Conservation (phyloP, 345 rosid genomes). For the Aurinia saxatilis region DNA sequence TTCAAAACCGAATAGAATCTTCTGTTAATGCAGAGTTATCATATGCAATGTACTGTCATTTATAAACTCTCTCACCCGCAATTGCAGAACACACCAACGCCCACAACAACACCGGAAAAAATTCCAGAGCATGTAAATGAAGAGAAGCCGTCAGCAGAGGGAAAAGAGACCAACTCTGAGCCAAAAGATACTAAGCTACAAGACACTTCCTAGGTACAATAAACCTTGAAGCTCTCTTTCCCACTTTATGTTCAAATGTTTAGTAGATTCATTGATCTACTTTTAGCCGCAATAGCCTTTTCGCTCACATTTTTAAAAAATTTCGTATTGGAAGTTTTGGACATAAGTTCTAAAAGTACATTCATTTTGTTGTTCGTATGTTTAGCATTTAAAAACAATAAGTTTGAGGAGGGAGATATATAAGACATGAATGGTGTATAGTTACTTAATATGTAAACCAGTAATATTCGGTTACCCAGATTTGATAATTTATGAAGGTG, state of each 20-base stretch:
- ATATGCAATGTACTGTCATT: neutral
- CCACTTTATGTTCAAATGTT: conserved; percentile 4
- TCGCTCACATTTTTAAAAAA: neutral
- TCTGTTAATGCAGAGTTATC: neutral
- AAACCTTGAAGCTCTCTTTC: conserved; percentile 14
- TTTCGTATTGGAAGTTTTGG: conserved; percentile 4
- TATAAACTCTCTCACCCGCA: neutral
- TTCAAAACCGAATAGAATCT: neutral
- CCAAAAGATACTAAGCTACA: conserved; percentile 12
- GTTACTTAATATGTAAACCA: neutral
- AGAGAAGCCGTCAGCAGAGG: conserved; percentile 45
- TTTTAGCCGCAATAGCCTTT: neutral
- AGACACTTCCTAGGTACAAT: conserved; percentile 11
- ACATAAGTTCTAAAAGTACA: neutral
- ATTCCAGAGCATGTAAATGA: conserved; percentile 41
- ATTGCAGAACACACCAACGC: conserved; percentile 24
- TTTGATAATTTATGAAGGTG: no score
- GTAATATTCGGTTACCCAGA: neutral
- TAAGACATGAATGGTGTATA: neutral
- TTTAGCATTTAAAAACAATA: neutral
- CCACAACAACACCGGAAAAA: conserved; percentile 14
- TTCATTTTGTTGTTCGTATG: conserved; percentile 11
- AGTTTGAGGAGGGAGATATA: neutral
- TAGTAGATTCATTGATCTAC: neutral
- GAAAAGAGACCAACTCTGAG: conserved; percentile 28